Evolutionary conservation across 768 basidiomycete genomes (phyloP), one percentile per base, ranked within the genome.

Genomic region (Termitomyces heimii): DNA sequence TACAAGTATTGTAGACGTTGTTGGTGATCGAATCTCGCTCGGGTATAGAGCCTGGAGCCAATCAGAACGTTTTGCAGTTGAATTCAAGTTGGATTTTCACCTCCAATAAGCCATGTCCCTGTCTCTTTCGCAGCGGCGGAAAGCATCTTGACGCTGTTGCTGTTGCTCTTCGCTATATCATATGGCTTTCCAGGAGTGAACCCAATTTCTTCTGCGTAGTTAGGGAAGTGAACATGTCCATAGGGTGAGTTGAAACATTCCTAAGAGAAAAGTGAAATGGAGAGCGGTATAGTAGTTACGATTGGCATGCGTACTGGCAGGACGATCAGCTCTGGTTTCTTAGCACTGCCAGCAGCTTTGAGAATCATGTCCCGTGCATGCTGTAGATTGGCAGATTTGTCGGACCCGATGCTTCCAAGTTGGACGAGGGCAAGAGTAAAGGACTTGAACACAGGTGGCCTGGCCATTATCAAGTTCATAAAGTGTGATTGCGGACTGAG

Each of bases 171-270:
- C 0, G 70, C 67, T 5, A 79, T 64, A 58, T 90, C 80, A 63
- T 88, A 94, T 9, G 74, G 68, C 62, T 82, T 67, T 3, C 82
- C 87, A 9, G 78, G 75, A 2, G 68, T 75, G 66, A 77, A 92
- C 4, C 77, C 82, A 53, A 95, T 92, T 3, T 74, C 78, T 71
- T 96, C 94, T 0, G 92, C 90, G 63, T 94, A 88, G 9, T 83
- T 77, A 0, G 91, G 89, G 67, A 98, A 97, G 67, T 90, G 82
- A 3, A 75, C 73, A 62, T 86, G 82, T 0, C 91, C 89, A 63
- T 94, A 93, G 0, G 90, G 90, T 4, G 89, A 92, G 66, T 93
- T 91, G 71, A 93, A 94, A 70, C 85, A 92, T 81, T 91, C 92
- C 92, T 92, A 28, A 32, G 13, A 34, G 51, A 37, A 51, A 37